Conservation (phyloP, 2,329 filamentous ascomycete species). For the Podosphaera aphanis region DNA sequence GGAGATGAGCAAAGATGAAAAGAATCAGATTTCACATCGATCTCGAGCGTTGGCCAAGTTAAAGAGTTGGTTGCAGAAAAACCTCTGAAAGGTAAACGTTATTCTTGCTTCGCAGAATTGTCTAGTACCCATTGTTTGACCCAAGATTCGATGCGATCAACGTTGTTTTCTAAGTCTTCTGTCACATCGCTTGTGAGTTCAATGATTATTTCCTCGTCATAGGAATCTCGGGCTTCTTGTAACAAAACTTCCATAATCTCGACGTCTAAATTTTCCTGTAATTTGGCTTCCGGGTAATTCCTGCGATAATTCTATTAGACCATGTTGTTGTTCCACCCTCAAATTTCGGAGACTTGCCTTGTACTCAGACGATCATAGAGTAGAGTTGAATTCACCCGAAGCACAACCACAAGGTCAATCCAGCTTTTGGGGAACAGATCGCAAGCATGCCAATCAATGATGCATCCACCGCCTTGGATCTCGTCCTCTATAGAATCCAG, state of each 20-base stretch:
- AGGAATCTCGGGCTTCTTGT: conserved; percentile 72
- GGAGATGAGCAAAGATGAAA: conserved; percentile 73
- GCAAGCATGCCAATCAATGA: conserved; percentile 97
- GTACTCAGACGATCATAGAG: conserved; percentile 66
- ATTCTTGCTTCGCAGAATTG: conserved; percentile 17
- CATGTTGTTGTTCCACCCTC: background rate
- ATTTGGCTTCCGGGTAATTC: conserved; percentile 63
- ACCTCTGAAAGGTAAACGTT: conserved; percentile 1
- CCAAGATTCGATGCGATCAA: conserved; percentile 68
- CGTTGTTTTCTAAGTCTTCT: conserved; percentile 72
- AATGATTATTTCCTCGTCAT: conserved; percentile 68
- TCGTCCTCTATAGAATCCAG: conserved; percentile 77
- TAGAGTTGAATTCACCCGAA: conserved; percentile 56
- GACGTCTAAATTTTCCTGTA: conserved; percentile 88
- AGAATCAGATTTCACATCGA: conserved; percentile 87
- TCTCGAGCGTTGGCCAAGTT: conserved; percentile 71
- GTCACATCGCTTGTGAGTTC: conserved; percentile 62
- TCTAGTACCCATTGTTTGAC: conserved; percentile 59
- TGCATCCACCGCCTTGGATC: conserved; percentile 52
- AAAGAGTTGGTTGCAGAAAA: conserved; percentile 43
- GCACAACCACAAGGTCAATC: conserved; percentile 85
- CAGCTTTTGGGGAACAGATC: conserved; percentile 82
- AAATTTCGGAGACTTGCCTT: conserved; percentile 25
- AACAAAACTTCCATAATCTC: conserved; percentile 94
- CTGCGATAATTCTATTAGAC: conserved; percentile 18